Conservation (phyloP, 345 rosid genomes). For the Chamaenerion angustifolium region DNA sequence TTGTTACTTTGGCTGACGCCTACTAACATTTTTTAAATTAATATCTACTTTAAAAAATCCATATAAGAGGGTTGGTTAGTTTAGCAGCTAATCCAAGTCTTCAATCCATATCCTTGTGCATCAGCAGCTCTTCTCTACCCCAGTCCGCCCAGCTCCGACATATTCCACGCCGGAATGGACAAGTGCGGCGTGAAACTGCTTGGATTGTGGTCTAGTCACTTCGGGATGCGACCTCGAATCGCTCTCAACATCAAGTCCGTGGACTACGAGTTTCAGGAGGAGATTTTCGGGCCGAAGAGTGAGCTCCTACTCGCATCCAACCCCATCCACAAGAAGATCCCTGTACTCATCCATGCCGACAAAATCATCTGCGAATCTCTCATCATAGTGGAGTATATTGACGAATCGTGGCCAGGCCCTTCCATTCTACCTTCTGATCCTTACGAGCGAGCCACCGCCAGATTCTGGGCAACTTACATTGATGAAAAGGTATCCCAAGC, state of each 20-base stretch:
- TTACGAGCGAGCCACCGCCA: slow-evolving; percentile 48
- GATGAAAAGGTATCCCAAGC: slow-evolving; percentile 9
- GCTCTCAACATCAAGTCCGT: slow-evolving; percentile 58
- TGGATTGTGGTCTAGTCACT: slow-evolving; percentile 80
- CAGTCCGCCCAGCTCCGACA: too few relatives aligned
- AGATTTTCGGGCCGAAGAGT: slow-evolving; percentile 35
- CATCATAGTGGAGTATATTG: slow-evolving; percentile 48
- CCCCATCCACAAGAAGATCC: slow-evolving; percentile 76
- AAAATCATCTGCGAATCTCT: slow-evolving; percentile 54
- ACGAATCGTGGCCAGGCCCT: slow-evolving; percentile 54
- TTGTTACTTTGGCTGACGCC: too few relatives aligned
- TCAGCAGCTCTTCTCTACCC: too few relatives aligned
- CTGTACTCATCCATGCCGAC: slow-evolving; percentile 55
- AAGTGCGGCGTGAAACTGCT: slow-evolving; percentile 31
- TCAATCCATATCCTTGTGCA: too few relatives aligned
- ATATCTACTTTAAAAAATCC: too few relatives aligned
- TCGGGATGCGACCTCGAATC: slow-evolving; percentile 48
- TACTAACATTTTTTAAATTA: too few relatives aligned
- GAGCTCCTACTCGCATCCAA: slow-evolving; percentile 54
- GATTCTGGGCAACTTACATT: slow-evolving; percentile 43
- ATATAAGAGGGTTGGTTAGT: too few relatives aligned
- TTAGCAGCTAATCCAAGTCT: too few relatives aligned
- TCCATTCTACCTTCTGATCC: slow-evolving; percentile 57
- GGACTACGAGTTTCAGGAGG: slow-evolving; percentile 42
- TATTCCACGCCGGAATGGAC: slow-evolving; percentile 24